Percentiles rank a stretch among this genome's conserved stretches.
These are phyloP conservation scores for Aspergillus quadricinctus DNA, from an alignment of 2,329 filamentous ascomycete genomes.

Conservation along the genomic window DNA sequence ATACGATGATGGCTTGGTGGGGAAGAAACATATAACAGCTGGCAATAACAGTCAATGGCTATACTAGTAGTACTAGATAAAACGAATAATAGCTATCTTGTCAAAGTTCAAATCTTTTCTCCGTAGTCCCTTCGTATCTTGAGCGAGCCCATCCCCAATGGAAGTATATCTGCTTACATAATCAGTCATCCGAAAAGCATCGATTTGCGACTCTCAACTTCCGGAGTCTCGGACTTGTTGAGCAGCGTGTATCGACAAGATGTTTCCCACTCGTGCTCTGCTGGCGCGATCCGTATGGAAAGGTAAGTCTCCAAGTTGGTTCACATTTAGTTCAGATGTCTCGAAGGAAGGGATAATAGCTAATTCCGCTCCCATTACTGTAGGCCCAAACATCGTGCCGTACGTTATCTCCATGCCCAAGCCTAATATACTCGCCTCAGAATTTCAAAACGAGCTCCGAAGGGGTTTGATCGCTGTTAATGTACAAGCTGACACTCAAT, in stretches of 20 bases:
- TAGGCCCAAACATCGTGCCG: slow-evolving; percentile 68
- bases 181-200: slow-evolving; percentile 1
- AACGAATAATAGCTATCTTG: neutral
- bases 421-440: neutral
- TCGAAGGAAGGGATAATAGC: neutral
- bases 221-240: slow-evolving; percentile 5
- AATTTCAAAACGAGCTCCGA: neutral
- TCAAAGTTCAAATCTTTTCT: neutral
- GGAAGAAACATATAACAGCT: neutral
- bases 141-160: too few relatives aligned
- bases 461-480: neutral
- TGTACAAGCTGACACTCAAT: neutral
- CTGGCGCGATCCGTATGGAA: slow-evolving; percentile 83
- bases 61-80: neutral
- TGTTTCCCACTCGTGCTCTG: slow-evolving; percentile 66
- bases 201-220: slow-evolving; percentile 10
- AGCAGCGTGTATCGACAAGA: slow-evolving; percentile 36
- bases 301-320: slow-evolving; percentile 51
- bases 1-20: neutral
- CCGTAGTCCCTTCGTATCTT: neutral
- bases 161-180: slow-evolving; percentile 4
- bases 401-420: slow-evolving; percentile 42
- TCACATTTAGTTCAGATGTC: neutral
- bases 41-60: neutral
- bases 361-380: slow-evolving; percentile 5